Evolutionary conservation across 2,329 filamentous ascomycete species (phyloP).

Genomic region (Geosmithia flava): DNA sequence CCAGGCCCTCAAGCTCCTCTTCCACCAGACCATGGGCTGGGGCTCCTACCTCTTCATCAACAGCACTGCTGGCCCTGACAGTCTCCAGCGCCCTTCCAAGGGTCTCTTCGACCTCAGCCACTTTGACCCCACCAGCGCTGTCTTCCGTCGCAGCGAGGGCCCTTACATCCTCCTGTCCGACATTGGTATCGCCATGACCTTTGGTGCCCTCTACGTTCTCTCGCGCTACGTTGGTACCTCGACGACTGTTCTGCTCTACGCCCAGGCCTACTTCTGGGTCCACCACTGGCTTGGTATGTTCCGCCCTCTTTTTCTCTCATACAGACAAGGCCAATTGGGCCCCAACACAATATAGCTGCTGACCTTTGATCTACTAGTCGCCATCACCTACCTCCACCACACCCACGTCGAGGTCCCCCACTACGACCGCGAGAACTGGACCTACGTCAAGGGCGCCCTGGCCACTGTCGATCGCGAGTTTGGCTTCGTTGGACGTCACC

Average conservation of each 20-base stretch:
- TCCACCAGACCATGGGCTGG: slow-evolving; percentile 55
- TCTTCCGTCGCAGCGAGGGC: slow-evolving; percentile 47
- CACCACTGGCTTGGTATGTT: slow-evolving; percentile 55
- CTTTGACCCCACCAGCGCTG: slow-evolving; percentile 47
- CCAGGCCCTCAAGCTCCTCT: slow-evolving; percentile 38
- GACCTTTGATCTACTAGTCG: slow-evolving; percentile 34
- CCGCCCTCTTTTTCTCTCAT: not conserved
- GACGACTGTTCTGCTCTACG: slow-evolving; percentile 46
- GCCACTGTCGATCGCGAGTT: slow-evolving; percentile 51
- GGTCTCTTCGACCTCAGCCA: slow-evolving; percentile 28
- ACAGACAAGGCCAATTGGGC: not conserved
- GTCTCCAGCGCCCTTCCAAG: slow-evolving; percentile 28
- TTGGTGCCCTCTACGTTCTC: slow-evolving; percentile 34
- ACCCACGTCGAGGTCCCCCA: slow-evolving; percentile 37
- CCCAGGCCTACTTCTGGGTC: slow-evolving; percentile 55
- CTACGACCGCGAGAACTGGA: slow-evolving; percentile 29
- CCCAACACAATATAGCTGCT: slow-evolving; percentile 4
- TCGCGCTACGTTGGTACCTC: slow-evolving; percentile 40
- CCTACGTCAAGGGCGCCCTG: slow-evolving; percentile 46
- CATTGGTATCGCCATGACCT: slow-evolving; percentile 41
- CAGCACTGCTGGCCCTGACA: slow-evolving; percentile 33
- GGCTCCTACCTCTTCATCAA: slow-evolving; percentile 52
- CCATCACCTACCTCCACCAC: slow-evolving; percentile 67
- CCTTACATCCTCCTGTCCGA: slow-evolving; percentile 46
- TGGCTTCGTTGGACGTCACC: slow-evolving; percentile 46